Evolutionary conservation across 345 rosid species (phyloP).

Genomic region (Gossypium longicalyx): DNA sequence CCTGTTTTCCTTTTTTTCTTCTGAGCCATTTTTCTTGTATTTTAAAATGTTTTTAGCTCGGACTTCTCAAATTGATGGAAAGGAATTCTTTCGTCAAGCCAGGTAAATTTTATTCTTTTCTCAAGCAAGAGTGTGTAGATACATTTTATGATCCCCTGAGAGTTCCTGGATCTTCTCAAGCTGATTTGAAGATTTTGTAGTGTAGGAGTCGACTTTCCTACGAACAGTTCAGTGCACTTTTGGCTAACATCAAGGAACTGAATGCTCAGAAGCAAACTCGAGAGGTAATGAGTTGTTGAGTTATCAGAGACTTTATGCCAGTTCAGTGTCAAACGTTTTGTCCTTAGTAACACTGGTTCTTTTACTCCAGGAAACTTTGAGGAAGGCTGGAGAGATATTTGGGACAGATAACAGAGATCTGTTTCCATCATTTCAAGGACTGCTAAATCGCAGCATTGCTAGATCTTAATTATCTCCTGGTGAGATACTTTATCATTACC

Average conservation of each 20-base stretch:
- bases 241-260: conserved; percentile 86
- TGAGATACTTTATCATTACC: conserved; percentile 3
- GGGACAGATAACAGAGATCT: conserved; percentile 86
- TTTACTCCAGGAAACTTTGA: conserved; percentile 69
- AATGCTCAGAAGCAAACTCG: conserved; percentile 86
- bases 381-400: conserved; percentile 88
- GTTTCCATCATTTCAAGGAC: conserved; percentile 70
- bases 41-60: conserved; percentile 33
- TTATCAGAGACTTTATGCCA: not conserved
- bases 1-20: not conserved
- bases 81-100: conserved; percentile 96
- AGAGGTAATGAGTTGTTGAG: conserved; percentile 45
- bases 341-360: not conserved
- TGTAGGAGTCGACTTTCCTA: conserved; percentile 84
- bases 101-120: conserved; percentile 40
- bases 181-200: conserved; percentile 9
- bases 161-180: not conserved
- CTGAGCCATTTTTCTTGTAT: conserved; percentile 6
- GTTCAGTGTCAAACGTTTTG: not conserved
- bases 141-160: not conserved
- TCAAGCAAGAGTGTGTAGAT: not conserved
- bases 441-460: conserved; percentile 60
- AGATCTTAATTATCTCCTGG: conserved; percentile 6
- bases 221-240: conserved; percentile 90
- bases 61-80: conserved; percentile 69